Base-by-base conservation (phyloP, 2,329 filamentous ascomycete genomes). In the Drechslerella coelobrocha region DNA sequence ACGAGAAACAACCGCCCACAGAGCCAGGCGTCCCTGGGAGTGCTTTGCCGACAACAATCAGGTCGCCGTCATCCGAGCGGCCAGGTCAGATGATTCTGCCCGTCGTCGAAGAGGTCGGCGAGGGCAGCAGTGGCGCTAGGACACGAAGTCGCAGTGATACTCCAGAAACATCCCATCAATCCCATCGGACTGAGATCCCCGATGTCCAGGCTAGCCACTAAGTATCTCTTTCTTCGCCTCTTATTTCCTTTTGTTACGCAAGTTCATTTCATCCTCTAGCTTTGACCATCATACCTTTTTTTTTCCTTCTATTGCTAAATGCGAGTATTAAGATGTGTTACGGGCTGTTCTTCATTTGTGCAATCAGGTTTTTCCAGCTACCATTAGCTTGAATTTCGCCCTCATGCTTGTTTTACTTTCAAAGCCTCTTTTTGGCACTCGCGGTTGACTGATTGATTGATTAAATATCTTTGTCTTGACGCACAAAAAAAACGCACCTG, bases 81-180 rank as follows among this genome's bases (percentile, higher is more conserved):
- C 76, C 78, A 77, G 76, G 84, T 80, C 82, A 84, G 12, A 79
- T 82, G 10, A 77, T 77, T 0, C 81, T 97, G 1, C 93, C 93
- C 0, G 88, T 97, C 8, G 92, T 97, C 5, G 90, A 96, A 74
- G 93, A 97, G 79, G 89, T 87, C n/a, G 89, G 87, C 3, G 93
- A 97, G 78, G 88, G 75, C 21, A 75, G 73, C 54, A 72, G 41
- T 21, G 73, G 73, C 8, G 59, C 73, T 41, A 53, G 71, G 61
- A 74, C 57, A 45, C 59, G 74, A 34, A 75, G 74, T 53, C 57
- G 71, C 55, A 75, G 74, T 26, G 73, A 75, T 53, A 74, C 73
- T 59, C 29, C 73, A 52, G 69, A 74, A 72, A 63, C 72, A 27
- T 23, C 72, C 39, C 55, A 73, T 53, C 48, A 73, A 63, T 59